Percentiles rank a stretch among this genome's conserved stretches.
phyloP scores from a whole-genome alignment of 805 yeast genomes.

The Kockiozyma suomiensis region DNA sequence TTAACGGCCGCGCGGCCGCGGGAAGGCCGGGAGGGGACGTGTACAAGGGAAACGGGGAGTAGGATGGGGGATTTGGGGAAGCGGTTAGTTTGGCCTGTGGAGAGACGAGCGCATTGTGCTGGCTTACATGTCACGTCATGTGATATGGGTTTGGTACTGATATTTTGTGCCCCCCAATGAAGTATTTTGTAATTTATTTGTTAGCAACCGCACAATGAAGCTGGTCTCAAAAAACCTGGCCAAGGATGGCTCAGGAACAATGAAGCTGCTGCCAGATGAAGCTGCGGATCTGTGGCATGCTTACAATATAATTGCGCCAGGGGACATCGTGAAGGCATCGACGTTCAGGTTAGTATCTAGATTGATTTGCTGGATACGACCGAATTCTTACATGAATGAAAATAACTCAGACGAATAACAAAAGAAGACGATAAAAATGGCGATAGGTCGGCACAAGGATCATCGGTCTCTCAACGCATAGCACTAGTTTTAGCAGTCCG shows the following conservation, averaged over 20 bases:
- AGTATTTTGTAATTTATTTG: neutral
- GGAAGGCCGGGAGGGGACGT: neutral
- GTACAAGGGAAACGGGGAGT: neutral
- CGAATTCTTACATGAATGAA: neutral
- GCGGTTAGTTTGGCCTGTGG: neutral
- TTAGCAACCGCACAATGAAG: constrained; percentile 50
- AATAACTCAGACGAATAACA: constrained; percentile 21
- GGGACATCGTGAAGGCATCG: constrained; percentile 71
- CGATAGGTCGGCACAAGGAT: constrained; percentile 40
- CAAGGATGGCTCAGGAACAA: constrained; percentile 64
- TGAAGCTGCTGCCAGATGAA: constrained; percentile 78
- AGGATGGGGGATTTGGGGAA: neutral
- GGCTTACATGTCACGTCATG: neutral
- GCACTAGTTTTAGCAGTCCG: constrained; percentile 60
- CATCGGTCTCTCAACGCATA: constrained; percentile 52
- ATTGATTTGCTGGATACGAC: constrained; percentile 41
- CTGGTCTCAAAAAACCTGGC: constrained; percentile 53
- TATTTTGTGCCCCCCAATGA: no score
- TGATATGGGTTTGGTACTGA: neutral
- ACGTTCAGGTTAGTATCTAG: constrained; percentile 58
- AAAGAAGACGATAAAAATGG: constrained; percentile 7
- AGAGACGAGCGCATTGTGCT: neutral
- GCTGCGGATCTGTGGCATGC: constrained; percentile 89
- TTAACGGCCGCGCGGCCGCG: constrained; percentile 12
- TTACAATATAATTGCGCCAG: constrained; percentile 75